These are phyloP conservation scores for Aspergillus tubingensis DNA, from an alignment of 2,329 filamentous ascomycete species.

Conservation along the genomic window DNA sequence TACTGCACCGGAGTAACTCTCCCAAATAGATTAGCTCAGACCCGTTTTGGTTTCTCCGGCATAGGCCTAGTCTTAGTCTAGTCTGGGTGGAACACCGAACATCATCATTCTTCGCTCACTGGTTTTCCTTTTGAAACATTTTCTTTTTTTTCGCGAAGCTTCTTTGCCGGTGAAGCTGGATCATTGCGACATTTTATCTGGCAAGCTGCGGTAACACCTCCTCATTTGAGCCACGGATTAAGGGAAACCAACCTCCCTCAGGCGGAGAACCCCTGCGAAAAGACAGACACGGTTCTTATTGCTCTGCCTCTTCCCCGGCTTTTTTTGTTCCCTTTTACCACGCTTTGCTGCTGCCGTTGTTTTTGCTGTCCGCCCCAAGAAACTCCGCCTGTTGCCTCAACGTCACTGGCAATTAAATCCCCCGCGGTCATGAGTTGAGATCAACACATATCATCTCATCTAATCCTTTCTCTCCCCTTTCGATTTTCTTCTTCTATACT, in stretches of 20 bases:
- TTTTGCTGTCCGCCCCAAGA: neutral
- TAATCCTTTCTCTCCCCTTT: neutral
- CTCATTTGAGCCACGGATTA: no score
- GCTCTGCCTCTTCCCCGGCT: neutral
- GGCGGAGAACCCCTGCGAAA: no score
- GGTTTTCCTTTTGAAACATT: neutral
- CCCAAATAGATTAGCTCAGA: neutral
- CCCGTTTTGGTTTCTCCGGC: constrained; percentile 1
- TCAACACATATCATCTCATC: neutral
- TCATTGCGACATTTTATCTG: neutral
- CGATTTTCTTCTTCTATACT: neutral
- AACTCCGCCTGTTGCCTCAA: neutral
- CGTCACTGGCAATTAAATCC: constrained; percentile 5
- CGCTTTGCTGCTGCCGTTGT: neutral
- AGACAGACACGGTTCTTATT: no score
- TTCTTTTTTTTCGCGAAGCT: neutral
- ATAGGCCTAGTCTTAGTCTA: neutral
- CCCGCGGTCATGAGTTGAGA: constrained; percentile 10
- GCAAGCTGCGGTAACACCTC: no score
- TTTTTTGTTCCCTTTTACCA: neutral
- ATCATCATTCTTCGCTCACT: constrained; percentile 4
- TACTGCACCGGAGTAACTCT: neutral
- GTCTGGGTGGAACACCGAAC: neutral
- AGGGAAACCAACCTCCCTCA: no score
- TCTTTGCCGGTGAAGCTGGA: neutral